These are phyloP conservation scores for Dorcoceras hygrometricum DNA, from an alignment of 257 asterid species.

Conservation along the genomic window DNA sequence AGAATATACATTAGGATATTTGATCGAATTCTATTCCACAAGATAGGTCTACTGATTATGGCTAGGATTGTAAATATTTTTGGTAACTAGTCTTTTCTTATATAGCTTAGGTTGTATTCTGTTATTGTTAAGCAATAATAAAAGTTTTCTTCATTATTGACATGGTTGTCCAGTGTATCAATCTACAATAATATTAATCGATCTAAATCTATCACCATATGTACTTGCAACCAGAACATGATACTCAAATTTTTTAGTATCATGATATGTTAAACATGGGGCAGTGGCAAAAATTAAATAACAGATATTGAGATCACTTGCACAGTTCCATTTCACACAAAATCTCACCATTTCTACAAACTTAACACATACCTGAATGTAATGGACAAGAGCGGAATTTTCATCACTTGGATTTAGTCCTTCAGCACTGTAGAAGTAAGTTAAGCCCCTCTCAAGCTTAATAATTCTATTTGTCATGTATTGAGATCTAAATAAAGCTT, in stretches of 20 bases:
- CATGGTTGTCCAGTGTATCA: too few relatives aligned
- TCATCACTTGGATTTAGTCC: slow-evolving; percentile 94
- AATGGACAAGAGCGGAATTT: slow-evolving; percentile 88
- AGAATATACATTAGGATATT: too few relatives aligned
- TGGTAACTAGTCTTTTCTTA: too few relatives aligned
- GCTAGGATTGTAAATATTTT: too few relatives aligned
- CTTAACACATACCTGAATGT: slow-evolving; percentile 69
- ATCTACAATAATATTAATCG: too few relatives aligned
- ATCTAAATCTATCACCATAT: too few relatives aligned
- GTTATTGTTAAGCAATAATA: too few relatives aligned
- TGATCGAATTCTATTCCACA: too few relatives aligned
- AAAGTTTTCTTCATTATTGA: too few relatives aligned
- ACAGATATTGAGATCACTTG: not conserved
- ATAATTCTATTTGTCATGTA: slow-evolving; percentile 73
- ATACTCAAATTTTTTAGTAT: not conserved
- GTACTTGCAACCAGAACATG: too few relatives aligned
- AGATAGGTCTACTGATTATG: too few relatives aligned
- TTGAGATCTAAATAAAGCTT: slow-evolving; percentile 79
- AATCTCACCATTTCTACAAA: slow-evolving; percentile 8
- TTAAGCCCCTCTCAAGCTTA: slow-evolving; percentile 69
- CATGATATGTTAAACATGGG: slow-evolving; percentile 9
- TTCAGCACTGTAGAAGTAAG: slow-evolving; percentile 54
- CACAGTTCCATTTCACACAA: slow-evolving; percentile 1
- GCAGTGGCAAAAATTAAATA: slow-evolving; percentile 2
- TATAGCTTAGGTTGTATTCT: too few relatives aligned